Evolutionary conservation across 2,329 filamentous ascomycete genomes (phyloP).

Genomic region (Colletotrichum tamarilloi): DNA sequence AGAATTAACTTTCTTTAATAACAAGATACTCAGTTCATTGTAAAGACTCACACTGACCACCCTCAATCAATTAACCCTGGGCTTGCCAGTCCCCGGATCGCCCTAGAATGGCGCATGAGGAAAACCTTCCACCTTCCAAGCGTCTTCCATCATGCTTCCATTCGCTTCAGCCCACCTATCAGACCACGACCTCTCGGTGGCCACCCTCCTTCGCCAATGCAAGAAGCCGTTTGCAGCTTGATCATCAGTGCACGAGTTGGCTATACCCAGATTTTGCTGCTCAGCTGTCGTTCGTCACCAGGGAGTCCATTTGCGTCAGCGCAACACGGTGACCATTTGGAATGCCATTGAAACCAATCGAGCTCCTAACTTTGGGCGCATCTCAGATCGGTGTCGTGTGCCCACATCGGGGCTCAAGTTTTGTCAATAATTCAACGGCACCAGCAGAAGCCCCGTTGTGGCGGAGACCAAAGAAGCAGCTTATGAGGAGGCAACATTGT

Average conservation of each 20-base stretch:
- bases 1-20: too few species aligned
- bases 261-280: background rate
- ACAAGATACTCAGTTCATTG: background rate
- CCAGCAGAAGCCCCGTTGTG: background rate
- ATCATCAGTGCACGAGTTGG: background rate
- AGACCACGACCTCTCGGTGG: background rate
- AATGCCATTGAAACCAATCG: background rate
- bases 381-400: background rate
- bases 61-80: slow-evolving; percentile 10
- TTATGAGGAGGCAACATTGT: background rate
- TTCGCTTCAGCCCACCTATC: slow-evolving; percentile 21
- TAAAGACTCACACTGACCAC: background rate
- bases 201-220: slow-evolving; percentile 6
- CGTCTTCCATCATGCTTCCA: slow-evolving; percentile 25
- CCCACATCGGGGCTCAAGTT: background rate
- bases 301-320: background rate
- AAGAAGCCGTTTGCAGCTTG: slow-evolving; percentile 12
- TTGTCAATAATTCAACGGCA: background rate
- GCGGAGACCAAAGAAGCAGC: background rate
- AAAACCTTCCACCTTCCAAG: slow-evolving; percentile 14
- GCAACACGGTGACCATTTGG: background rate
- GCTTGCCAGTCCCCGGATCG: slow-evolving; percentile 28
- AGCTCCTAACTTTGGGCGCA: background rate
- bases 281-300: background rate
- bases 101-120: slow-evolving; percentile 9